phyloP scores from a whole-genome alignment of 2,329 filamentous ascomycete genomes.

The Lachnellula arida region DNA sequence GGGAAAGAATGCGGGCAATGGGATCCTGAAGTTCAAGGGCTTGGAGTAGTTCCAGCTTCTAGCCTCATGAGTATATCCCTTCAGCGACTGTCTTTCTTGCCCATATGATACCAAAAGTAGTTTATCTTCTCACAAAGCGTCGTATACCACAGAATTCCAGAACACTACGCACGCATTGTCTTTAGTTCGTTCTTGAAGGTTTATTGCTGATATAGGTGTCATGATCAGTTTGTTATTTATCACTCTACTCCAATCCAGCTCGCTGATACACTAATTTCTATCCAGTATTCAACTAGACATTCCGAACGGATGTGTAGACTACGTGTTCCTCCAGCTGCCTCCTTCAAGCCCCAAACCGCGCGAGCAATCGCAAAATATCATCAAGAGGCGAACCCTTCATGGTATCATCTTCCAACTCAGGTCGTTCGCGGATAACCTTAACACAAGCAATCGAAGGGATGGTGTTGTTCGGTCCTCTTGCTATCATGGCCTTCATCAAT shows the following conservation, averaged over 20 bases:
- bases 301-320: background rate
- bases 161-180: background rate
- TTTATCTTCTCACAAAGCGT: background rate
- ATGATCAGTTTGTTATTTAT: background rate
- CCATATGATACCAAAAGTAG: background rate
- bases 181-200: background rate
- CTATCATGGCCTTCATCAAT: no score
- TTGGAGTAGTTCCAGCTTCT: conserved; percentile 18
- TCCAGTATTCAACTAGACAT: background rate
- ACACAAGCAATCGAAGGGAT: no score
- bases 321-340: background rate
- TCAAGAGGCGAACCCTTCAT: no score
- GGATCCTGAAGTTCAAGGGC: conserved; percentile 30
- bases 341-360: background rate
- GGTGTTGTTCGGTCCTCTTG: no score
- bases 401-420: background rate
- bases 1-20: conserved; percentile 27
- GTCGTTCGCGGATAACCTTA: background rate
- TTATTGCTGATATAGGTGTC: background rate
- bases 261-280: background rate
- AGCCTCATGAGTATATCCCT: background rate
- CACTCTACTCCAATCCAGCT: background rate
- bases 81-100: background rate
- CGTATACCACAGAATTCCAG: background rate
- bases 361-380: no score